phyloP scores from a whole-genome alignment of 805 yeast species.

The Candida parachauliodes region DNA sequence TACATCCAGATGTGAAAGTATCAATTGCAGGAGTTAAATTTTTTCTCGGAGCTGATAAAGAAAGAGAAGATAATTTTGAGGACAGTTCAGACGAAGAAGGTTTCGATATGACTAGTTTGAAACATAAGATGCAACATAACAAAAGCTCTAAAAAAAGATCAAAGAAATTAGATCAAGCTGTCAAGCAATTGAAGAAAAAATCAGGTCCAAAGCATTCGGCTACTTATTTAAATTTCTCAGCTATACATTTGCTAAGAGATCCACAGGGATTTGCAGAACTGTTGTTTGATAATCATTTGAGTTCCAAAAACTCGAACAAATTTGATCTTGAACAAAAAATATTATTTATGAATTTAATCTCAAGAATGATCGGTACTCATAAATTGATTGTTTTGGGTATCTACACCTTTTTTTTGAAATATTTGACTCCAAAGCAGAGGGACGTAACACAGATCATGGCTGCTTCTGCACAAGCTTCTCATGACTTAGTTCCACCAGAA shows the following conservation, averaged over 20 bases:
- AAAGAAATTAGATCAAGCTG: constrained; percentile 73
- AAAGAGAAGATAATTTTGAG: constrained; percentile 79
- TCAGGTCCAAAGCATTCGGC: constrained; percentile 50
- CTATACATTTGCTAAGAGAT: constrained; percentile 89
- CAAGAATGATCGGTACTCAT: constrained; percentile 91
- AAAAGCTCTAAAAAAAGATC: constrained; percentile 79
- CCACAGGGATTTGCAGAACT: constrained; percentile 97
- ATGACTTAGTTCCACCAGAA: constrained; percentile 97
- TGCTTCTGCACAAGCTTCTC: constrained; percentile 94
- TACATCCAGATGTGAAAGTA: constrained; percentile 83
- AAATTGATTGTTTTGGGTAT: constrained; percentile 86
- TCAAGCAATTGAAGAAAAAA: constrained; percentile 66
- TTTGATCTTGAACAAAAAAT: constrained; percentile 87
- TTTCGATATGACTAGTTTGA: constrained; percentile 66
- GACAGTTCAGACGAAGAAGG: constrained; percentile 71
- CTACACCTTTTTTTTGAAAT: constrained; percentile 84
- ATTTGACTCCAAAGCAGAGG: constrained; percentile 88
- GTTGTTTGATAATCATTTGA: constrained; percentile 67
- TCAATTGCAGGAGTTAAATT: constrained; percentile 86
- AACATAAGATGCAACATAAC: constrained; percentile 78
- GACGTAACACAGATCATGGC: constrained; percentile 97
- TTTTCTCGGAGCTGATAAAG: constrained; percentile 93
- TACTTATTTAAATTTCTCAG: constrained; percentile 84
- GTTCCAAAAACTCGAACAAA: constrained; percentile 63
- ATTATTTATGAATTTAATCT: constrained; percentile 78